Conservation (phyloP, 2,329 filamentous ascomycete genomes). For the Xylaria hypoxylon region DNA sequence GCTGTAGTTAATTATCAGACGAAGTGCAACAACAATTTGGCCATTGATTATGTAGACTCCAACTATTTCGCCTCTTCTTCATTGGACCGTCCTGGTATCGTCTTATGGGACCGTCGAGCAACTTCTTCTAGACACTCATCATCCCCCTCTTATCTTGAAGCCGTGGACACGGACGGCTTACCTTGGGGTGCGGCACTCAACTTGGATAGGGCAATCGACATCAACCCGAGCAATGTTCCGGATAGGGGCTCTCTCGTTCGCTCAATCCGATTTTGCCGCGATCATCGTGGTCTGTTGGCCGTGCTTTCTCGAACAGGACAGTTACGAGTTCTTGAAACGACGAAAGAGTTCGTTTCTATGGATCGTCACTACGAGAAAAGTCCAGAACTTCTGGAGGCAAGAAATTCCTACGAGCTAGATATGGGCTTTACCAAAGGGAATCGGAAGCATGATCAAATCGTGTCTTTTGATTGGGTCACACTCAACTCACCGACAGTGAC, state of each 20-base stretch:
- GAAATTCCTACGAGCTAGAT: conserved; percentile 71
- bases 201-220: conserved; percentile 67
- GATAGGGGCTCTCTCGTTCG: conserved; percentile 71
- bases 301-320: conserved; percentile 73
- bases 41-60: conserved; percentile 82
- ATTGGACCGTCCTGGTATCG: conserved; percentile 77
- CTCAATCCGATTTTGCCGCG: conserved; percentile 71
- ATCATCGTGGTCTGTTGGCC: conserved; percentile 70
- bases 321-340: conserved; percentile 70
- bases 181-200: conserved; percentile 72
- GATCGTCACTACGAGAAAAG: conserved; percentile 58
- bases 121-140: conserved; percentile 63
- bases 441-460: conserved; percentile 69
- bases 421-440: conserved; percentile 65
- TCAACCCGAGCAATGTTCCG: conserved; percentile 63
- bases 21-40: conserved; percentile 76
- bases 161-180: conserved; percentile 70
- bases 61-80: conserved; percentile 88
- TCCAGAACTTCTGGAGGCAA: conserved; percentile 70
- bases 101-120: conserved; percentile 82
- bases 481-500: conserved; percentile 66
- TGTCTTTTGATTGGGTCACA: conserved; percentile 76
- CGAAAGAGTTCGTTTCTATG: conserved; percentile 62
- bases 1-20: conserved; percentile 71
- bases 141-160: conserved; percentile 66